Conservation (phyloP, 1,139 yeast species). For the Suhomyces bokatorum region DNA sequence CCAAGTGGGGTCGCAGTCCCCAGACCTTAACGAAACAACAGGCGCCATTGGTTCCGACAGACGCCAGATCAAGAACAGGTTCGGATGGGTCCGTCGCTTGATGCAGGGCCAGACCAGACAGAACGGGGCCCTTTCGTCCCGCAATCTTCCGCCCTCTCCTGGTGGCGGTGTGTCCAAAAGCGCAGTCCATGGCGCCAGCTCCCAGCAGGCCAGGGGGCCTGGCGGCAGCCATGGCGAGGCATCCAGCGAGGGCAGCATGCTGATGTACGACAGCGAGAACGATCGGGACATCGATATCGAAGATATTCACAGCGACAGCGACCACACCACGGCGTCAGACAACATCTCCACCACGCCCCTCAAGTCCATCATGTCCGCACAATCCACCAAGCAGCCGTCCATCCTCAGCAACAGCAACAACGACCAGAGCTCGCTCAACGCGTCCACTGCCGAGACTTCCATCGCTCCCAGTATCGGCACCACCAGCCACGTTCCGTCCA, state of each 20-base stretch:
- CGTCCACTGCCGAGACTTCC: conserved; percentile 57
- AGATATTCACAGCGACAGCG: conserved; percentile 15
- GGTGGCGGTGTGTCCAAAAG: background rate
- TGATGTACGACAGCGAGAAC: conserved; percentile 5
- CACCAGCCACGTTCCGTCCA: conserved; percentile 8
- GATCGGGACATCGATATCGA: conserved; percentile 3
- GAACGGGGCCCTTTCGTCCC: background rate
- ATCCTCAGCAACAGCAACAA: conserved; percentile 41
- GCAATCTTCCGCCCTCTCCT: background rate
- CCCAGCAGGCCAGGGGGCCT: background rate
- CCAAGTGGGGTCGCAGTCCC: conserved; percentile 2
- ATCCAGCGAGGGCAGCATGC: background rate
- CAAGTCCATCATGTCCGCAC: conserved; percentile 50
- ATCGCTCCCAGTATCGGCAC: conserved; percentile 40
- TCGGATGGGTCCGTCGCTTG: conserved; percentile 49
- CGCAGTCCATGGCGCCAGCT: background rate
- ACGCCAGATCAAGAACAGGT: conserved; percentile 33
- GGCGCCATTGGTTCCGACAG: conserved; percentile 8
- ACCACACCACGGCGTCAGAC: conserved; percentile 29
- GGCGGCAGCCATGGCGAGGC: background rate
- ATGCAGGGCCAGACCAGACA: conserved; percentile 46
- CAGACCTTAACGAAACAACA: background rate
- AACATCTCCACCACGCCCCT: conserved; percentile 54
- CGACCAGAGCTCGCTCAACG: conserved; percentile 40
- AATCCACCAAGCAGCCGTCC: conserved; percentile 48